Evolutionary conservation across 1,284 basidiomycete species (phyloP), one percentile per base, ranked within the genome.

Genomic region (Neonothopanus nambi): DNA sequence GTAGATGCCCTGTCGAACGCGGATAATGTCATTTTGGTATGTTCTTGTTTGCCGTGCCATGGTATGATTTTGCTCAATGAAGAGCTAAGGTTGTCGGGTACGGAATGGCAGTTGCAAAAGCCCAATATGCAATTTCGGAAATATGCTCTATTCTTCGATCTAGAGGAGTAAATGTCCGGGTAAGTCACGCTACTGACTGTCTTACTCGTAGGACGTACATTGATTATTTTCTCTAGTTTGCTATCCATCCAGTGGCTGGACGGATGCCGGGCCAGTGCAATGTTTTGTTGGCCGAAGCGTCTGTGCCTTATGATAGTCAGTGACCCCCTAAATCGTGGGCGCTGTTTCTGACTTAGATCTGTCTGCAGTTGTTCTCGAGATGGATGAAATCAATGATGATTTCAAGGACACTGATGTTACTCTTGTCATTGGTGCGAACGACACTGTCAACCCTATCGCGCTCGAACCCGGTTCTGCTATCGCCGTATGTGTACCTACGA

Each of bases 341-440:
- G 6, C n/a, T 30, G 13, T 23, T 20, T 23, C 48, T 26, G 42
- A 54, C 47, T 9, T 18, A 15, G 38, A n/a, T 33, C 3, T 15
- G 9, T 45, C 11, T 42, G 26, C 60, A 91, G 90, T 93, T 58
- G 90, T 93, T 26, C 75, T 90, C 51, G 91, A 93, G 72, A 93
- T 93, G 91, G 91, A 93, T 61, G 91, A 93, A 70, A 93, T 93
- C 71, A 92, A 93, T 65, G 90, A 93, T 48, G 91, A 93, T 67
- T 93, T 93, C 69, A 74, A 76, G 51, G 87, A 90, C 30, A 93
- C 91, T 0, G 91, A 93, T 65, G 80, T 93, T 9, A 89, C 87
- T 11, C 80, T 93, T 18, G 90, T 91, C 58, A 90, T 91, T 58
- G 91, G 91, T 42, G 91, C 91, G n/a, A 93, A 93, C 62, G 91